These are phyloP conservation scores for Stentor coeruleus DNA, from an alignment of 73 alveolate genomes.

Conservation along the genomic window DNA sequence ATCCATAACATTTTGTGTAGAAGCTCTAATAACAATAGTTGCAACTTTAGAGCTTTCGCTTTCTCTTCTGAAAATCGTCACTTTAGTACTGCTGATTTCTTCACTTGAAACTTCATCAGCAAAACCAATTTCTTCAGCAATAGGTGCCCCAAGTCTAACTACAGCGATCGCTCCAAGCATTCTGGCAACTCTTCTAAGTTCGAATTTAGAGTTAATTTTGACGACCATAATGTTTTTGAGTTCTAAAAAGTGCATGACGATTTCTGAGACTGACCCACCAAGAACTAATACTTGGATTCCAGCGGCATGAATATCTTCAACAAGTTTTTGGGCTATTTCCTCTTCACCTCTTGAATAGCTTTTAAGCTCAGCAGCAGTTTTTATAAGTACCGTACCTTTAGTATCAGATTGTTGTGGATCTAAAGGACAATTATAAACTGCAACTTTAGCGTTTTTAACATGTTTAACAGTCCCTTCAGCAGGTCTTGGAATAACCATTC, in stretches of 20 bases:
- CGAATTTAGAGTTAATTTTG: slow-evolving; percentile 91
- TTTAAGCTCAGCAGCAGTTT: slow-evolving; percentile 91
- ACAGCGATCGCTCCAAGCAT: slow-evolving; percentile 93
- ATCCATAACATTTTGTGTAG: slow-evolving; percentile 89
- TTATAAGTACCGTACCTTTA: slow-evolving; percentile 93
- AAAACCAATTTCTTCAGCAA: slow-evolving; percentile 96
- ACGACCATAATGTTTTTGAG: slow-evolving; percentile 92
- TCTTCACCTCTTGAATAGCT: slow-evolving; percentile 69
- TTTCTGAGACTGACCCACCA: slow-evolving; percentile 92
- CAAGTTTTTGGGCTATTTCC: slow-evolving; percentile 81
- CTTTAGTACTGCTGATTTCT: slow-evolving; percentile 92
- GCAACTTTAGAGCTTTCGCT: slow-evolving; percentile 71
- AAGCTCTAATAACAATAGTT: slow-evolving; percentile 93
- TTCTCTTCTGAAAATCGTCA: slow-evolving; percentile 81
- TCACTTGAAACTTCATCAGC: slow-evolving; percentile 84
- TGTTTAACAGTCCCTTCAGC: slow-evolving; percentile 90
- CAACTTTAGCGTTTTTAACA: slow-evolving; percentile 88
- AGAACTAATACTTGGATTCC: slow-evolving; percentile 92
- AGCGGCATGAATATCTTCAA: slow-evolving; percentile 85
- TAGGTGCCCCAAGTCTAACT: slow-evolving; percentile 93
- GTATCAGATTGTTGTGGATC: slow-evolving; percentile 96
- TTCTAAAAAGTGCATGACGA: slow-evolving; percentile 93
- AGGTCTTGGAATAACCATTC: slow-evolving; percentile 82
- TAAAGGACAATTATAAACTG: slow-evolving; percentile 91
- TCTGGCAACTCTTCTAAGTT: slow-evolving; percentile 88